phyloP scores from a whole-genome alignment of 331 rosid genomes.

The Cydonia oblonga region DNA sequence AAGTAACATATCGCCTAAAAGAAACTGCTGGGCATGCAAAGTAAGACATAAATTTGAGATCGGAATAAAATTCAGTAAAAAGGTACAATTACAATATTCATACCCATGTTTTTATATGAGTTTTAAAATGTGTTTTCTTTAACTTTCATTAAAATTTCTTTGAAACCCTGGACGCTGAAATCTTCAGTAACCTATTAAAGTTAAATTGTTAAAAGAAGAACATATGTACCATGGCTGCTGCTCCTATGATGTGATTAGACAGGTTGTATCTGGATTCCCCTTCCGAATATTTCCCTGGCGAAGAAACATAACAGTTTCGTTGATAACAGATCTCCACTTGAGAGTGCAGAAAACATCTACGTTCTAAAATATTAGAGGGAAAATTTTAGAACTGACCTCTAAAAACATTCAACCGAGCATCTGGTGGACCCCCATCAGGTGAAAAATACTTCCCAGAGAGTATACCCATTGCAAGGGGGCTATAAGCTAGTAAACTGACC shows the following conservation, averaged over 20 bases:
- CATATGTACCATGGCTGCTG: constrained; percentile 28
- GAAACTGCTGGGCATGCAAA: background rate
- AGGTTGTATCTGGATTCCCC: constrained; percentile 85
- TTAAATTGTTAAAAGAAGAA: background rate
- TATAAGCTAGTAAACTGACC: constrained; percentile 74
- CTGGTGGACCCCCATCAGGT: constrained; percentile 41
- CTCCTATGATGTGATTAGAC: constrained; percentile 31
- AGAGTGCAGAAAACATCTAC: background rate
- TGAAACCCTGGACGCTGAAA: background rate
- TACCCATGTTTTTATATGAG: no score
- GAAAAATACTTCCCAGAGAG: constrained; percentile 82
- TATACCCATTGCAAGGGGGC: constrained; percentile 94
- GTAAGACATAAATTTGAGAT: background rate
- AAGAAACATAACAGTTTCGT: constrained; percentile 4
- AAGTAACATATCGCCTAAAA: background rate
- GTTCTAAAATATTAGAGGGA: background rate
- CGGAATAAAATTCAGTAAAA: no score
- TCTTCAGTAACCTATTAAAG: constrained; percentile 3
- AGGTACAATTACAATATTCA: no score
- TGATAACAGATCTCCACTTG: constrained; percentile 5
- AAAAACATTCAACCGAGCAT: constrained; percentile 66
- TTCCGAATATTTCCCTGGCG: constrained; percentile 67
- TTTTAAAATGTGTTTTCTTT: background rate
- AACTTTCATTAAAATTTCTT: background rate
- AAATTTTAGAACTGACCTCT: constrained; percentile 39